phyloP scores from a whole-genome alignment of 345 rosid species.

The Eucalyptus viminalis region DNA sequence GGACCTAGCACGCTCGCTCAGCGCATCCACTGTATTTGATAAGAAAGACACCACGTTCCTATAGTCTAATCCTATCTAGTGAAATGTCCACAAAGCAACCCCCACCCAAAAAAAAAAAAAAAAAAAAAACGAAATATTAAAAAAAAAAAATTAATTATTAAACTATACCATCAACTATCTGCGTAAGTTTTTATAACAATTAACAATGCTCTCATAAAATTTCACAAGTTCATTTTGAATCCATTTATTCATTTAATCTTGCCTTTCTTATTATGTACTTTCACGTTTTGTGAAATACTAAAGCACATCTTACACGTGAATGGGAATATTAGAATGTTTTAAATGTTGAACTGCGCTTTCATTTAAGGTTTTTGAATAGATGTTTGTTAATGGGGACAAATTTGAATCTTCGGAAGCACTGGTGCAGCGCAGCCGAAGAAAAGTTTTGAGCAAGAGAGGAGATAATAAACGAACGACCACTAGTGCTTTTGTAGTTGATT shows the following conservation, averaged over 20 bases:
- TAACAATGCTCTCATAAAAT: not conserved
- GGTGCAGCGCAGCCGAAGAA: not conserved
- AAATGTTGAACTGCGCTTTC: not conserved
- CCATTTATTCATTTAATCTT: not conserved
- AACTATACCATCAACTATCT: not conserved
- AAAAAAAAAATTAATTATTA: not conserved
- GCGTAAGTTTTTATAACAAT: rapidly evolving
- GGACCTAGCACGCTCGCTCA: not conserved
- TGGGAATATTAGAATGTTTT: not conserved
- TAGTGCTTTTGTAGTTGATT: not conserved
- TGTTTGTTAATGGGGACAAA: not conserved
- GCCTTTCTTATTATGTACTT: not conserved
- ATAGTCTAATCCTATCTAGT: not conserved
- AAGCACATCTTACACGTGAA: not conserved
- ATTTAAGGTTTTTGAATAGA: not conserved
- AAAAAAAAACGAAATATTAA: not conserved
- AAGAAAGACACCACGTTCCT: not conserved
- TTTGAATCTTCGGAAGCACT: not conserved
- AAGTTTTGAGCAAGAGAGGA: not conserved
- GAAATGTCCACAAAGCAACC: not conserved
- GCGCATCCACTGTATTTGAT: not conserved
- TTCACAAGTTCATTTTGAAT: not conserved
- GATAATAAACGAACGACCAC: not conserved
- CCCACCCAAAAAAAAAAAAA: no score
- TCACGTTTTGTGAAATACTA: not conserved